Conservation (phyloP, 2,329 filamentous ascomycete genomes). For the Xylaria sp. region DNA sequence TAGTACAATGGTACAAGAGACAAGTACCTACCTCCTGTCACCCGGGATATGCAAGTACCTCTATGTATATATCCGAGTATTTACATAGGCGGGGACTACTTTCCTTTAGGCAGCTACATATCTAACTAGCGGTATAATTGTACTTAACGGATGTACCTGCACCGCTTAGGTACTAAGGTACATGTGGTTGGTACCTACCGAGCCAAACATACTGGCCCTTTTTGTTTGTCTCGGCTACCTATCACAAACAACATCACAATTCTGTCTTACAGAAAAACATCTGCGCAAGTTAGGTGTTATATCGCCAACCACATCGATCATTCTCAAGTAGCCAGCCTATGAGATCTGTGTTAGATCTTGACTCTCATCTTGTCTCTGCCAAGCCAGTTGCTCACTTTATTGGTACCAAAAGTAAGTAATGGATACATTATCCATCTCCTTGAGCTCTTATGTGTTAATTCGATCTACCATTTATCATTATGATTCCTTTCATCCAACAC, state of each 20-base stretch:
- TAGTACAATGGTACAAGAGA: no score
- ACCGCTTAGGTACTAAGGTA: neutral
- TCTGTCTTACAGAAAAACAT: neutral
- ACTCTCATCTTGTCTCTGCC: neutral
- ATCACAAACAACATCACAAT: neutral
- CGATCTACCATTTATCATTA: no score
- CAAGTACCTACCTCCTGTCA: neutral
- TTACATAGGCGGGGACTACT: no score
- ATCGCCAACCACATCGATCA: neutral
- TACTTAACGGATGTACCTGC: neutral
- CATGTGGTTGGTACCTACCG: neutral
- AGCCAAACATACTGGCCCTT: neutral
- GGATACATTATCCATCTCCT: neutral
- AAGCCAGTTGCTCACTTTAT: neutral
- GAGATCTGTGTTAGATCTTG: neutral
- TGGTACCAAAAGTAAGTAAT: conserved; percentile 12
- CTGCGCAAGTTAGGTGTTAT: neutral
- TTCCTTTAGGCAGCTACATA: neutral
- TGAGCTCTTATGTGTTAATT: neutral
- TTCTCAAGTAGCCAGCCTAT: neutral
- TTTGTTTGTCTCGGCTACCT: neutral
- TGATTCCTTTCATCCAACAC: neutral
- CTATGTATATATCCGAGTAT: no score
- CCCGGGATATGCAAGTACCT: no score
- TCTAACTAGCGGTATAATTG: neutral